These are phyloP conservation scores for Penicillium sclerotigenum DNA, from an alignment of 2,329 filamentous ascomycete species.

Conservation along the genomic window DNA sequence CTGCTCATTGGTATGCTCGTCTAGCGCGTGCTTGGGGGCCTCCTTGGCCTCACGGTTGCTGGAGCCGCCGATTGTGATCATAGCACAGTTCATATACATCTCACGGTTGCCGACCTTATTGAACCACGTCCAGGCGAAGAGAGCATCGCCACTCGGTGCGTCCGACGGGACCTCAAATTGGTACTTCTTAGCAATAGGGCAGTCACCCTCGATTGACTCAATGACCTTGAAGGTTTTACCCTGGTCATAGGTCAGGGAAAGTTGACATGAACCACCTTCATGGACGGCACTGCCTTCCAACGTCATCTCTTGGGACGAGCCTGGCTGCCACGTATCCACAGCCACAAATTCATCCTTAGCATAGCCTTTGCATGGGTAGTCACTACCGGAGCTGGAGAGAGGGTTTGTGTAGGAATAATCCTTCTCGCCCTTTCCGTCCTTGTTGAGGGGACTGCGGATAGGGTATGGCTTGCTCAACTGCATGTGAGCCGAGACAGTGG, in stretches of 20 bases:
- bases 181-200: slow-evolving; percentile 53
- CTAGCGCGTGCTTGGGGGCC: not conserved
- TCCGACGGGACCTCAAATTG: slow-evolving; percentile 65
- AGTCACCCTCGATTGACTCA: slow-evolving; percentile 60
- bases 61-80: slow-evolving; percentile 56
- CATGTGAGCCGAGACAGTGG: slow-evolving; percentile 48
- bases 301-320: slow-evolving; percentile 61
- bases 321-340: slow-evolving; percentile 61
- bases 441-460: slow-evolving; percentile 51
- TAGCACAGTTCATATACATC: slow-evolving; percentile 84
- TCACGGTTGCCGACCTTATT: slow-evolving; percentile 75
- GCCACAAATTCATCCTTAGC: slow-evolving; percentile 52
- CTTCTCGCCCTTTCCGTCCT: slow-evolving; percentile 46
- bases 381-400: slow-evolving; percentile 54
- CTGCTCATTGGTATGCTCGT: slow-evolving; percentile 2
- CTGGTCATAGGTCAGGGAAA: slow-evolving; percentile 69
- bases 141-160: slow-evolving; percentile 57
- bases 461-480: slow-evolving; percentile 56
- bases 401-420: slow-evolving; percentile 73
- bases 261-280: slow-evolving; percentile 72
- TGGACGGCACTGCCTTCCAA: slow-evolving; percentile 63
- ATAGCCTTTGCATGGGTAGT: slow-evolving; percentile 76
- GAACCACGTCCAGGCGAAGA: slow-evolving; percentile 76
- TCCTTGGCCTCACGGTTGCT: not conserved
- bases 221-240: slow-evolving; percentile 68